Base-by-base conservation (phyloP, 768 basidiomycete species). In the Suillus luteus region DNA sequence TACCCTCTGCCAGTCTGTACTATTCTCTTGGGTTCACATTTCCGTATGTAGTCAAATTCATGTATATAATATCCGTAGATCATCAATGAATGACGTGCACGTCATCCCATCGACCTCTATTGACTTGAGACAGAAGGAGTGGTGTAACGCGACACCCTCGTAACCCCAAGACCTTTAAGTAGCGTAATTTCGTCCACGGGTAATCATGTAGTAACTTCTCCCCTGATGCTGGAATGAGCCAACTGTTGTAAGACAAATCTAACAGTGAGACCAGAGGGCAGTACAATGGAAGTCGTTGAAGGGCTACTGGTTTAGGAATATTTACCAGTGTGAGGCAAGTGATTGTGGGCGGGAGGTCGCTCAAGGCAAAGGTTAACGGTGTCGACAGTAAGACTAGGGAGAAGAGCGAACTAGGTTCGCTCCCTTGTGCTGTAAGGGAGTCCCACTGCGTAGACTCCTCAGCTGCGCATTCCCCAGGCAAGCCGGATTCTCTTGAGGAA, bases 211-310 rank as follows among this genome's bases (percentile, higher is more conserved):
- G 66, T 12, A 76, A 75, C 54, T 77, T 70, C 33, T 73, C 65
- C 9, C 72, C 76, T 11, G 70, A 66, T 19, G 65, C 57, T 14
- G 46, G 19, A 22, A 43, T 38, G 31, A 85, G 68, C 84, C 85
- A 85, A 5, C 60, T 43, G 58, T 91, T 92, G 71, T 83, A 90
- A 1, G 91, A 92, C 55, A 92, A 71, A 70, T 92, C 90, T 40
- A 92, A 72, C 31, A 87, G 69, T 24, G 82, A 76, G 33, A 92
- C 75, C n/a, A 87, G 72, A 1, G 90, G 91, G 66, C 87, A 89
- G 15, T 82, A 70, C 12, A 73, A 76, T 1, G 89, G 85, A 43
- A 92, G 74, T 65, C 86, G 80, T 65, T 86, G 82, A 22, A 92
- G 69, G 2, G 85, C 77, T 19, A 87, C 73, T 0, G 81, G 77